These are phyloP conservation scores for Blastobotrys aristatus DNA, from an alignment of 1,139 yeast species.

Conservation along the genomic window DNA sequence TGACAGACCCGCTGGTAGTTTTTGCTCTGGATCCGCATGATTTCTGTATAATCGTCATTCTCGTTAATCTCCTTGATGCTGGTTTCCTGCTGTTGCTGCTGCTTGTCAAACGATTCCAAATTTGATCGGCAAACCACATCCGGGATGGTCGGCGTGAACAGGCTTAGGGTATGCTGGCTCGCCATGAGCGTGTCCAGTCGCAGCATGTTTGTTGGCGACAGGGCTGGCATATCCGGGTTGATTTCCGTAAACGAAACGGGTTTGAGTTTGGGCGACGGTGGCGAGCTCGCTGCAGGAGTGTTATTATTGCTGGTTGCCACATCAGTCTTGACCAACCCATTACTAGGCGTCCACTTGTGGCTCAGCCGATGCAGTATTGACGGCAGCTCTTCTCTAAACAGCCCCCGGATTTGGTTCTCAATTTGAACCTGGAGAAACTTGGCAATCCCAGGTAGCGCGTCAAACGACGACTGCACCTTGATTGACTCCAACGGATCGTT, in stretches of 20 bases:
- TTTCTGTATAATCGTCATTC: slow-evolving; percentile 27
- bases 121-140: slow-evolving; percentile 53
- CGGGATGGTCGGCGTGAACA: slow-evolving; percentile 55
- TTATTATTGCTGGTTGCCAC: not conserved
- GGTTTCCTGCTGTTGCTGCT: slow-evolving; percentile 15
- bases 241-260: slow-evolving; percentile 44
- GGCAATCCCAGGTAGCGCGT: slow-evolving; percentile 77
- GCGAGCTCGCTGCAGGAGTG: not conserved
- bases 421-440: slow-evolving; percentile 75
- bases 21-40: slow-evolving; percentile 28
- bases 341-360: slow-evolving; percentile 58
- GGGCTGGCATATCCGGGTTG: slow-evolving; percentile 51
- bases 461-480: slow-evolving; percentile 79
- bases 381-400: slow-evolving; percentile 81
- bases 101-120: slow-evolving; percentile 26
- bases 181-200: slow-evolving; percentile 66
- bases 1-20: slow-evolving; percentile 24
- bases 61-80: slow-evolving; percentile 15
- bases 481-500: slow-evolving; percentile 85
- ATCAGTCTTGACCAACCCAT: slow-evolving; percentile 9
- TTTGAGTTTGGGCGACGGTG: slow-evolving; percentile 16
- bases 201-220: slow-evolving; percentile 66
- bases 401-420: slow-evolving; percentile 70
- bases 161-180: slow-evolving; percentile 71
- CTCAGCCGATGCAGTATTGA: slow-evolving; percentile 73